Conservation (phyloP, 208 protist species). For the Trypanosoma lewisi region DNA sequence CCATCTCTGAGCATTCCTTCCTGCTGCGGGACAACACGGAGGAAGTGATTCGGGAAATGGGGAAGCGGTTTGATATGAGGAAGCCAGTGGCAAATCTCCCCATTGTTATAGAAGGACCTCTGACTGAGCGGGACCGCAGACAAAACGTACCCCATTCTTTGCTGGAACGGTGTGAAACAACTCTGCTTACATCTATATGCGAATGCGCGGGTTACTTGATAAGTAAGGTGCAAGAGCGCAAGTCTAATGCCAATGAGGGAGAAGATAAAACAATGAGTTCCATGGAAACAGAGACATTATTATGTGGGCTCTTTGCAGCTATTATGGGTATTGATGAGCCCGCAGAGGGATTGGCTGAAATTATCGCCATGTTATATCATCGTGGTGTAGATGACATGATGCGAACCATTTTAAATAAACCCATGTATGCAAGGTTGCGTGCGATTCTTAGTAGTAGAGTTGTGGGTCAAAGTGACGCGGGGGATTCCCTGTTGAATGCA, state of each 20-base stretch:
- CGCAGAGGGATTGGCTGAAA: constrained; percentile 31
- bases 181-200: constrained; percentile 2
- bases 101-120: constrained; percentile 2
- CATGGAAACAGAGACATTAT: background rate
- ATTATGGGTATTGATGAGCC: constrained; percentile 1
- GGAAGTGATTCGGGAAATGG: constrained; percentile 60
- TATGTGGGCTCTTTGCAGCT: constrained; percentile 7
- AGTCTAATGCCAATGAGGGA: background rate
- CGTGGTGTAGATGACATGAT: constrained; percentile 35
- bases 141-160: background rate
- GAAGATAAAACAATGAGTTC: background rate
- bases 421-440: constrained; percentile 43
- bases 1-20: constrained; percentile 61
- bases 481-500: constrained; percentile 33
- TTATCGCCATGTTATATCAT: constrained; percentile 46
- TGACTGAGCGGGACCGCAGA: background rate
- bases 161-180: constrained; percentile 10
- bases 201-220: constrained; percentile 11
- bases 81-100: constrained; percentile 16
- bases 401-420: constrained; percentile 29
- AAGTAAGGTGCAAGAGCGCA: background rate
- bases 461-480: constrained; percentile 9
- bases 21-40: constrained; percentile 67
- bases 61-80: constrained; percentile 46
- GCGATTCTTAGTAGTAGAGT: constrained; percentile 39